Conservation (phyloP, 805 yeast species). For the Metschnikowia amazonensis region DNA sequence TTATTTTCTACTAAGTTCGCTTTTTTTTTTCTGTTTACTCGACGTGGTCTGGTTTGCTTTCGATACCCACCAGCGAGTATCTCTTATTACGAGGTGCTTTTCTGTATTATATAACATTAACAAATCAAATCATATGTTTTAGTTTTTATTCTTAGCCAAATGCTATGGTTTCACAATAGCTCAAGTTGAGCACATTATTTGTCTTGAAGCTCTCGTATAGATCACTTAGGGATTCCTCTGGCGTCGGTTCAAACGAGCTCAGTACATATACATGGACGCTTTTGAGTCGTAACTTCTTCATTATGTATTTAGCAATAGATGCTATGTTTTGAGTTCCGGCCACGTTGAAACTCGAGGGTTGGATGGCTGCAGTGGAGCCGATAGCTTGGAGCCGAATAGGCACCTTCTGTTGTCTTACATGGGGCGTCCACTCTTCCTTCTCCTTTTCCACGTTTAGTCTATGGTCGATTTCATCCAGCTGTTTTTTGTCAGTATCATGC, state of each 20-base stretch:
- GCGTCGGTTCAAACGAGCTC: constrained; percentile 40
- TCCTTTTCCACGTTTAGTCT: background rate
- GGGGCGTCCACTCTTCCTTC: background rate
- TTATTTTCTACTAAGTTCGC: constrained; percentile 16
- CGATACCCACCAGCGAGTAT: constrained; percentile 11
- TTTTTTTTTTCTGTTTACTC: background rate
- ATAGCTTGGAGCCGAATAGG: constrained; percentile 56
- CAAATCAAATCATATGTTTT: background rate
- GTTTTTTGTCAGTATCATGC: background rate
- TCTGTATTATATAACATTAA: constrained; percentile 3
- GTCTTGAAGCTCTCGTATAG: constrained; percentile 28
- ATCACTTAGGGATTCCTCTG: constrained; percentile 37
- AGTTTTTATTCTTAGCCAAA: constrained; percentile 27
- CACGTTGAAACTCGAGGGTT: constrained; percentile 49
- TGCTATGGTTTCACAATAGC: constrained; percentile 39
- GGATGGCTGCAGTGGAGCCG: constrained; percentile 51
- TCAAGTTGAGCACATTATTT: constrained; percentile 34
- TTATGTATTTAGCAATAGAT: constrained; percentile 44
- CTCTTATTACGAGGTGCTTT: background rate
- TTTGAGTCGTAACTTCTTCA: constrained; percentile 12
- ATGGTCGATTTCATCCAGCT: background rate
- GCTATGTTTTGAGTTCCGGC: constrained; percentile 45
- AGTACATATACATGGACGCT: constrained; percentile 34
- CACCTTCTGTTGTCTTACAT: constrained; percentile 25
- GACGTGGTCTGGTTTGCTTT: constrained; percentile 7